These are phyloP conservation scores for Carpinus fangiana DNA, from an alignment of 306 rosid species.

Conservation along the genomic window DNA sequence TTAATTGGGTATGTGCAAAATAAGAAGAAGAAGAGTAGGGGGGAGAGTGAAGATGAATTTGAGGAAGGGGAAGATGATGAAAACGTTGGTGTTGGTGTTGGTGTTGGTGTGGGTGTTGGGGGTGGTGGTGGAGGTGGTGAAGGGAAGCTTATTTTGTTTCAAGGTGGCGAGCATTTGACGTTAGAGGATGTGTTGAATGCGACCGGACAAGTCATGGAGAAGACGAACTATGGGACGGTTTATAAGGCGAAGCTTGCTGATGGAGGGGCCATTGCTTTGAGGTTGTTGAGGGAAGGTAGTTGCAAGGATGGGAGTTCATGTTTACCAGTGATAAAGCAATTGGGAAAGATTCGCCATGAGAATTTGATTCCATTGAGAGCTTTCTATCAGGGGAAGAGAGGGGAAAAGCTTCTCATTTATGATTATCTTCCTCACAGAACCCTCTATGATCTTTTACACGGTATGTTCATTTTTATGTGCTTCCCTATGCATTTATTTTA, in stretches of 20 bases:
- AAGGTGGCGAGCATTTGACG: conserved; percentile 92
- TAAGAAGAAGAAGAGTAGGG: conserved; percentile 70
- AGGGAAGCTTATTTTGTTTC: conserved; percentile 89
- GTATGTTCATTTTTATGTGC: conserved; percentile 39
- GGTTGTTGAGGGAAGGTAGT: conserved; percentile 89
- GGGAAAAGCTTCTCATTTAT: conserved; percentile 93
- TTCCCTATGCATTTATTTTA: conserved; percentile 1
- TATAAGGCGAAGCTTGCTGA: conserved; percentile 97
- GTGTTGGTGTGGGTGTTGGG: conserved; percentile 6
- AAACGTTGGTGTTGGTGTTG: conserved; percentile 18
- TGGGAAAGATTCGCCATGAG: conserved; percentile 90
- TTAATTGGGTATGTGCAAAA: conserved; percentile 83
- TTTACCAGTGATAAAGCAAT: conserved; percentile 69
- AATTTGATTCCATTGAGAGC: conserved; percentile 95
- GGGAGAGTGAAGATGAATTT: conserved; percentile 80
- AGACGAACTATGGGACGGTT: conserved; percentile 90
- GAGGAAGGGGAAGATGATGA: conserved; percentile 79
- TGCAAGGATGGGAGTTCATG: conserved; percentile 84
- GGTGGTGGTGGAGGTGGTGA: conserved; percentile 52
- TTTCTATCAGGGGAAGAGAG: conserved; percentile 94
- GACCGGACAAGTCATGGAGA: conserved; percentile 96
- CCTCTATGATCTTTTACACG: conserved; percentile 84
- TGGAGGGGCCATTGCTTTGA: conserved; percentile 85
- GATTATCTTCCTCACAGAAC: conserved; percentile 72
- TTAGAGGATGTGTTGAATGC: conserved; percentile 96